These are phyloP conservation scores for Pseudogymnoascus sp. DNA, from an alignment of 2,329 filamentous ascomycete species.

Conservation along the genomic window DNA sequence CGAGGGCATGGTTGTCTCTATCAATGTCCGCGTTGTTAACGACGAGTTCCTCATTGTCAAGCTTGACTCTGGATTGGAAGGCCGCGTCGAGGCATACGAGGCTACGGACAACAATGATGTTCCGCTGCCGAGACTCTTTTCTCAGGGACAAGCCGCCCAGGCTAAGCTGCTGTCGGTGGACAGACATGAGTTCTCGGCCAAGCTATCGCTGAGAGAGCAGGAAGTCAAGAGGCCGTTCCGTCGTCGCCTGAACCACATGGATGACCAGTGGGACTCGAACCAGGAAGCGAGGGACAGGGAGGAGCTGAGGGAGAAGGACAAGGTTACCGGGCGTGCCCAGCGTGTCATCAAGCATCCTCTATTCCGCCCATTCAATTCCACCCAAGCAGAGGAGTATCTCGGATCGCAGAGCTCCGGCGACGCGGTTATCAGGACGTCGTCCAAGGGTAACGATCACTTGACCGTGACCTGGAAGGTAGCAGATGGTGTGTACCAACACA, in stretches of 20 bases:
- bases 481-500: constrained; percentile 93
- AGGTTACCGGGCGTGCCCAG: constrained; percentile 75
- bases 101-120: constrained; percentile 64
- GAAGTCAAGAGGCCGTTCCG: constrained; percentile 67
- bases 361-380: constrained; percentile 87
- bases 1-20: constrained; percentile 87
- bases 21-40: constrained; percentile 80
- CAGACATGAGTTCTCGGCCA: constrained; percentile 75
- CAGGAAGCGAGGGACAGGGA: constrained; percentile 79
- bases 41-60: constrained; percentile 90
- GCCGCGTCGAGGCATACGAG: constrained; percentile 74
- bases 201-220: constrained; percentile 78
- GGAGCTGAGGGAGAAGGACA: constrained; percentile 77
- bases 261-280: constrained; percentile 78
- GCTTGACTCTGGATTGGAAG: constrained; percentile 91
- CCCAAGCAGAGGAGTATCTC: constrained; percentile 88
- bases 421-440: constrained; percentile 90
- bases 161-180: constrained; percentile 86
- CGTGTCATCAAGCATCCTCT: constrained; percentile 97
- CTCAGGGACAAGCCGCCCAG: constrained; percentile 74
- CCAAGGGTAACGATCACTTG: constrained; percentile 89
- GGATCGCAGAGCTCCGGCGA: constrained; percentile 81
- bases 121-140: constrained; percentile 66
- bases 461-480: constrained; percentile 98
- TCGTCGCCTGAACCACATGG: constrained; percentile 62